Conservation (phyloP, 495 filamentous ascomycete genomes). For the Hypoxylon rickii region DNA sequence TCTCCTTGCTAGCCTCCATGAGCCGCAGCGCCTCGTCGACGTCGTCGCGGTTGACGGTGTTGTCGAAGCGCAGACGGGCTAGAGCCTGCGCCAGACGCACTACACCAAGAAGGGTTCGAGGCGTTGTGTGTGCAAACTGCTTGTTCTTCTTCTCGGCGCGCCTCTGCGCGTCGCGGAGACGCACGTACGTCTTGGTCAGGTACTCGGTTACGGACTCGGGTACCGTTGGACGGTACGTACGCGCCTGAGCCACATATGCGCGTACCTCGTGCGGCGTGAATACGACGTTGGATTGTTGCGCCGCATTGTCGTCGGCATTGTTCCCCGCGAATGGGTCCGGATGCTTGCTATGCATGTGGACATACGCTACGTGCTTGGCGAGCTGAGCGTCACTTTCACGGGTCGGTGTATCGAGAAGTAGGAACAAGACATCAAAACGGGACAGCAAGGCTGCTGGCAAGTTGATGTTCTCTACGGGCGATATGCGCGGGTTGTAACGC, state of each 20-base stretch:
- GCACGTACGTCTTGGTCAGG: conserved; percentile 93
- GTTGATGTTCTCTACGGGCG: conserved; percentile 98
- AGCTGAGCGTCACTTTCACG: conserved; percentile 89
- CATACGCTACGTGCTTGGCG: conserved; percentile 93
- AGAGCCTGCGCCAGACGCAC: conserved; percentile 92
- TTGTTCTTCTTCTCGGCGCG: conserved; percentile 84
- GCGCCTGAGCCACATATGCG: conserved; percentile 91
- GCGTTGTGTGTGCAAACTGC: conserved; percentile 89
- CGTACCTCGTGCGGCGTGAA: conserved; percentile 91
- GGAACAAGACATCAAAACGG: conserved; percentile 95
- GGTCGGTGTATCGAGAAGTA: conserved; percentile 90
- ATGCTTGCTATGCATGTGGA: conserved; percentile 96
- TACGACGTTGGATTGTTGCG: conserved; percentile 54
- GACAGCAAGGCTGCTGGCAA: conserved; percentile 93
- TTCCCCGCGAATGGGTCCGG: conserved; percentile 71
- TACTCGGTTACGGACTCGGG: conserved; percentile 87
- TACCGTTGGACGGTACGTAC: conserved; percentile 83
- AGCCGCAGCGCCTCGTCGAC: conserved; percentile 93
- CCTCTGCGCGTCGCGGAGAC: conserved; percentile 85
- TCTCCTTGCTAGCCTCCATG: conserved; percentile 89
- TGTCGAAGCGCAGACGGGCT: conserved; percentile 87
- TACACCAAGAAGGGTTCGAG: conserved; percentile 89
- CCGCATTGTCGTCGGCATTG: conserved; percentile 12
- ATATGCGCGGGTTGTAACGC: conserved; percentile 95
- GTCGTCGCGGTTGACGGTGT: conserved; percentile 83